Conservation (phyloP, 768 basidiomycete species). For the Hericium erinaceus region DNA sequence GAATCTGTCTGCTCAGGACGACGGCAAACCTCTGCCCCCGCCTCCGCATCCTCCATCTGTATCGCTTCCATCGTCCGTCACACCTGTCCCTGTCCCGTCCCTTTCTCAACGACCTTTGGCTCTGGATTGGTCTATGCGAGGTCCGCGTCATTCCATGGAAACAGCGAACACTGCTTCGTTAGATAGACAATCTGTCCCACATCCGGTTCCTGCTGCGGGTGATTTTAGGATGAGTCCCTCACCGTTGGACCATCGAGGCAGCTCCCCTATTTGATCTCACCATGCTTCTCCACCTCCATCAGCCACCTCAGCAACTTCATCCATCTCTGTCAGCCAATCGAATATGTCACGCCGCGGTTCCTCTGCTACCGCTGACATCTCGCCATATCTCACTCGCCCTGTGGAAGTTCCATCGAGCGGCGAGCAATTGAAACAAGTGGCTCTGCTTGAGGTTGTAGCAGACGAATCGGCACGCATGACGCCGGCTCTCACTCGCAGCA, state of each 20-base stretch:
- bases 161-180: too few species aligned
- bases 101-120: neutral
- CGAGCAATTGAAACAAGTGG: conserved; percentile 59
- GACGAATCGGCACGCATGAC: conserved; percentile 65
- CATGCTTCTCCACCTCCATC: conserved; percentile 1
- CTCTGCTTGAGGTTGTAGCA: conserved; percentile 61
- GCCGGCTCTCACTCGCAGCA: conserved; percentile 22
- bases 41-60: neutral
- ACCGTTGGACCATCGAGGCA: neutral
- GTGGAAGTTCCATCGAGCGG: conserved; percentile 46
- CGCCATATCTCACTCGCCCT: conserved; percentile 54
- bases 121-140: conserved; percentile 1
- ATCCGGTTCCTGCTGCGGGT: neutral
- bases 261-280: neutral
- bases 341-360: conserved; percentile 31
- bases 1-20: conserved; percentile 3
- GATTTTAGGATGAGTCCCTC: neutral
- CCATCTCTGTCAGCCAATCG: conserved; percentile 13
- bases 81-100: neutral
- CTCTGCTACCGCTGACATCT: conserved; percentile 50
- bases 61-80: neutral
- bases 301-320: neutral
- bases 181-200: neutral
- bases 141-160: neutral
- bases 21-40: neutral